Conservation (phyloP, 2,329 filamentous ascomycete genomes). For the Fusarium nanum region DNA sequence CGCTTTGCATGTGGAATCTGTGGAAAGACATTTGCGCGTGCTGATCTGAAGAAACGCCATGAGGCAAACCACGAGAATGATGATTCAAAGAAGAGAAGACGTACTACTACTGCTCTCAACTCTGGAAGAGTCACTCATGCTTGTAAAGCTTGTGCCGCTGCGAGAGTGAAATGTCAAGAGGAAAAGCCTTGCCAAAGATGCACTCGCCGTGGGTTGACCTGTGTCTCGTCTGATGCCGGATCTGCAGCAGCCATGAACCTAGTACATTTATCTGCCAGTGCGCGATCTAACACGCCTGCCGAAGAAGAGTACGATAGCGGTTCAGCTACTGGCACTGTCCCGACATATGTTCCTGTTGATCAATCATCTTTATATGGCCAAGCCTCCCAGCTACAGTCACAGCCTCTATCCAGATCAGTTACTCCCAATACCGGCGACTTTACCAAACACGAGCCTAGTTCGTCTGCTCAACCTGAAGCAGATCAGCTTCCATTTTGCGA, state of each 20-base stretch:
- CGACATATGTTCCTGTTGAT: slow-evolving; percentile 16
- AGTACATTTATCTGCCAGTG: slow-evolving; percentile 56
- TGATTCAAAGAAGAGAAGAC: slow-evolving; percentile 60
- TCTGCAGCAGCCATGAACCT: slow-evolving; percentile 58
- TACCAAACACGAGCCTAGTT: slow-evolving; percentile 31
- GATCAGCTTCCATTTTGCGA: slow-evolving; percentile 59
- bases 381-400: slow-evolving; percentile 22
- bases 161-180: slow-evolving; percentile 67
- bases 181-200: slow-evolving; percentile 65
- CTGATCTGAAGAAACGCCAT: slow-evolving; percentile 65
- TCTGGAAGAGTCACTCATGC: slow-evolving; percentile 65
- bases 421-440: slow-evolving; percentile 40
- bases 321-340: slow-evolving; percentile 9
- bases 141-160: slow-evolving; percentile 63
- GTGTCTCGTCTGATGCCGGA: slow-evolving; percentile 54
- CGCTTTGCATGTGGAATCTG: slow-evolving; percentile 63
- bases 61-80: slow-evolving; percentile 64
- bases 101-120: slow-evolving; percentile 58
- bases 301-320: slow-evolving; percentile 37
- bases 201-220: slow-evolving; percentile 59
- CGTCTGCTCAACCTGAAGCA: slow-evolving; percentile 45
- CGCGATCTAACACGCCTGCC: slow-evolving; percentile 46
- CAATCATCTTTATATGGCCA: slow-evolving; percentile 35
- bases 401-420: slow-evolving; percentile 32
- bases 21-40: slow-evolving; percentile 65